phyloP scores from a whole-genome alignment of 371 early-diverging fungal species.

The Syncephalastrum monosporum region DNA sequence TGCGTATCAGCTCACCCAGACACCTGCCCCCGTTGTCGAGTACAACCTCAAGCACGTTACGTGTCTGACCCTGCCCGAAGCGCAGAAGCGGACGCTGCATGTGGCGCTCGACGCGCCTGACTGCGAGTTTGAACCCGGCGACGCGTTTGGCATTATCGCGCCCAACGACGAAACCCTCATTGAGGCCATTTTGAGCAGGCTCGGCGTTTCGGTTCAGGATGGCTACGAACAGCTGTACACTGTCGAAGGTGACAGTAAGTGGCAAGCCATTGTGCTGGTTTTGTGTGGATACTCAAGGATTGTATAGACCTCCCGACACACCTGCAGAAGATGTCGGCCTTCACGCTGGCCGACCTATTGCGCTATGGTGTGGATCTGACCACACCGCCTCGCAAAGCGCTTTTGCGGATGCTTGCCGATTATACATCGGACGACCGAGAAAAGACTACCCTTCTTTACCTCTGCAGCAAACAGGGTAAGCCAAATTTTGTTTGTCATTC shows the following conservation, averaged over 20 bases:
- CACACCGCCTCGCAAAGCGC: conserved; percentile 72
- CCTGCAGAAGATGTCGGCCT: conserved; percentile 46
- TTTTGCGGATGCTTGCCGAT: conserved; percentile 82
- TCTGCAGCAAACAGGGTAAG: conserved; percentile 77
- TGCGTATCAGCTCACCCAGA: conserved; percentile 19
- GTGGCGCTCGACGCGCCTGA: conserved; percentile 66
- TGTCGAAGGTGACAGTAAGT: conserved; percentile 40
- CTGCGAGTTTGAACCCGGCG: conserved; percentile 73
- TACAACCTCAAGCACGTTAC: conserved; percentile 47
- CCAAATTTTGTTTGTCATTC: neutral
- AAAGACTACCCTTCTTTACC: conserved; percentile 67
- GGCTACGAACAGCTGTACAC: conserved; percentile 33
- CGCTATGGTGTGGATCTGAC: conserved; percentile 74
- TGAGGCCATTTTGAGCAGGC: conserved; percentile 44
- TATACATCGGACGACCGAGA: conserved; percentile 63
- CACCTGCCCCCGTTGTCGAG: conserved; percentile 43
- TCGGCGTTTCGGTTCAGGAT: conserved; percentile 36
- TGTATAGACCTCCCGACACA: conserved; percentile 59
- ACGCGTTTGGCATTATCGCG: conserved; percentile 81
- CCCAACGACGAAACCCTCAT: conserved; percentile 73
- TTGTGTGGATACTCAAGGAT: neutral
- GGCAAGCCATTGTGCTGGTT: neutral
- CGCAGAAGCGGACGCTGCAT: conserved; percentile 74
- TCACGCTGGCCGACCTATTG: conserved; percentile 62
- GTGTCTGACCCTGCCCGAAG: conserved; percentile 57